Conservation (phyloP, 352 stramenopile species). For the Halophytophthora polymorphica region DNA sequence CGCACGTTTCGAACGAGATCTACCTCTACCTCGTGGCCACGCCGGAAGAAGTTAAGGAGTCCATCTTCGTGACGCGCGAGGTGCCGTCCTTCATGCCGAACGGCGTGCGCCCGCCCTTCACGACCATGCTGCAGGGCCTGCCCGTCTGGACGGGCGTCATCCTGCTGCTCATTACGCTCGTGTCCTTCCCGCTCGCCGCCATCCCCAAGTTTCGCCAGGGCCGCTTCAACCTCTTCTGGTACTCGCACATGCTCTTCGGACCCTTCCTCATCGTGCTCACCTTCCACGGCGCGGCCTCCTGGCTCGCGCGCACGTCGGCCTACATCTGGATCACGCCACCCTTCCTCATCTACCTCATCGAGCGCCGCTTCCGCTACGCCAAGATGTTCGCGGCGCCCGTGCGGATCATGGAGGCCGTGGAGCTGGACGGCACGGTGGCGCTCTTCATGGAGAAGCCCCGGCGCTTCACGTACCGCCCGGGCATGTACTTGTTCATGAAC, state of each 20-base stretch:
- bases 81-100: constrained; percentile 43
- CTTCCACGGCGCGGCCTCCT: constrained; percentile 65
- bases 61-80: constrained; percentile 55
- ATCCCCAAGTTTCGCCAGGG: constrained; percentile 74
- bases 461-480: constrained; percentile 67
- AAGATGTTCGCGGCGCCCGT: constrained; percentile 68
- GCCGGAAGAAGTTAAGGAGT: constrained; percentile 49
- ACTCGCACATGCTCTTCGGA: constrained; percentile 79
- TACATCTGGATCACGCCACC: constrained; percentile 69
- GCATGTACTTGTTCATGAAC: constrained; percentile 90
- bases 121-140: constrained; percentile 58
- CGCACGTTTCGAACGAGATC: constrained; percentile 71
- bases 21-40: constrained; percentile 67
- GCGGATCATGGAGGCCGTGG: constrained; percentile 63
- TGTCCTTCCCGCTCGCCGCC: constrained; percentile 68
- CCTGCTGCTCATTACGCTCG: constrained; percentile 57
- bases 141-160: constrained; percentile 70
- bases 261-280: constrained; percentile 60
- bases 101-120: constrained; percentile 56
- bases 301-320: constrained; percentile 49
- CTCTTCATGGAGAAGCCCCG: constrained; percentile 79
- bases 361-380: constrained; percentile 65
- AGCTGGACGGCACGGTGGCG: constrained; percentile 61
- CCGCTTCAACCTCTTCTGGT: constrained; percentile 81
- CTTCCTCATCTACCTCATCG: constrained; percentile 68